Conservation (phyloP, 1,284 basidiomycete genomes). For the Cerioporus squamosus region DNA sequence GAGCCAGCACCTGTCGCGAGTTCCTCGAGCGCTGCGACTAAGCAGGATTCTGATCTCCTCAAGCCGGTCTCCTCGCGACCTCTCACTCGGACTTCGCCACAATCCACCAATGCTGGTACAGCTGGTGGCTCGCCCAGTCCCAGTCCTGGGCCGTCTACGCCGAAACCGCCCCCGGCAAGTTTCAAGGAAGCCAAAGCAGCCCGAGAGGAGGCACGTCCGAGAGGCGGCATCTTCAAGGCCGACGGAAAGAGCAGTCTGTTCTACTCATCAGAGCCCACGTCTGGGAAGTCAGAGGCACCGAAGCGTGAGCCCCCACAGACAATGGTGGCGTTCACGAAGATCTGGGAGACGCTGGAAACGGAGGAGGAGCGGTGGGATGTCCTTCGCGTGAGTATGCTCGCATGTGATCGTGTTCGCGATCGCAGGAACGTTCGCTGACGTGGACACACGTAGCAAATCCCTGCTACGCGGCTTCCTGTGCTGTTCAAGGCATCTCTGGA, state of each 20-base stretch:
- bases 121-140: conserved; percentile 25
- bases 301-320: conserved; percentile 43
- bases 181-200: conserved; percentile 61
- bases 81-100: conserved; percentile 15
- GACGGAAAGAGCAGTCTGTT: conserved; percentile 32
- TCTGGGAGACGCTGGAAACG: conserved; percentile 49
- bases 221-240: conserved; percentile 35
- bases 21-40: conserved; percentile 6
- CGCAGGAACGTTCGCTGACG: neutral
- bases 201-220: conserved; percentile 42
- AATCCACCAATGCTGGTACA: neutral
- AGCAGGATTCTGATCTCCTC: conserved; percentile 10
- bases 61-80: conserved; percentile 40
- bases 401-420: neutral
- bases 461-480: conserved; percentile 54
- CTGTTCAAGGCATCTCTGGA: conserved; percentile 73
- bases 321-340: conserved; percentile 60
- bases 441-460: conserved; percentile 47
- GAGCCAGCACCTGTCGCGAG: conserved; percentile 20
- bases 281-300: neutral
- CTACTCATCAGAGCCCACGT: conserved; percentile 1
- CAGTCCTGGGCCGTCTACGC: conserved; percentile 4
- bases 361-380: conserved; percentile 26
- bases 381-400: conserved; percentile 15
- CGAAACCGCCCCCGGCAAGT: conserved; percentile 28